These are phyloP conservation scores for Geotrichum klebahnii DNA, from an alignment of 1,139 yeast genomes.

Conservation along the genomic window DNA sequence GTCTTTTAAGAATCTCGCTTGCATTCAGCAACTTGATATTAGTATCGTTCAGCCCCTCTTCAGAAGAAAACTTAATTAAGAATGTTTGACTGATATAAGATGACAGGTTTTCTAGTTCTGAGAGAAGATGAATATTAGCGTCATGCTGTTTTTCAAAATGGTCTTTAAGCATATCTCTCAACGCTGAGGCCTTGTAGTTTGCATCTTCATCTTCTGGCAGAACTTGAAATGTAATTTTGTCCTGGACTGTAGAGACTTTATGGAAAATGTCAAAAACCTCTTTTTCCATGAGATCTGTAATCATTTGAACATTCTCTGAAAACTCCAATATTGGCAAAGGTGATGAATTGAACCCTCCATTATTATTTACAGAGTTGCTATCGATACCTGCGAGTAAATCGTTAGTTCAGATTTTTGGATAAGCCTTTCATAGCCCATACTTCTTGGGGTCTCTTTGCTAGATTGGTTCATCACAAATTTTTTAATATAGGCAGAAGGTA, in stretches of 20 bases:
- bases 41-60: background rate
- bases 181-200: background rate
- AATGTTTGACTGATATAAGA: background rate
- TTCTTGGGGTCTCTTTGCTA: no score
- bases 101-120: background rate
- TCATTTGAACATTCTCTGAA: background rate
- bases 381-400: no score
- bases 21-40: background rate
- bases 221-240: background rate
- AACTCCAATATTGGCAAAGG: no score
- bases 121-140: background rate
- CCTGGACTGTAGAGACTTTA: background rate
- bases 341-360: no score
- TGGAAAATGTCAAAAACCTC: background rate
- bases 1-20: background rate
- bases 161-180: background rate
- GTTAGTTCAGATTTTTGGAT: no score
- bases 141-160: background rate
- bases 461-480: no score
- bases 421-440: no score
- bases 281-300: background rate
- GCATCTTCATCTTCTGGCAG: background rate
- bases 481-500: no score
- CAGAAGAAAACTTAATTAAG: background rate
- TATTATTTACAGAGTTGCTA: no score